Evolutionary conservation across 352 stramenopile species (phyloP), one percentile per base, ranked within the genome.

Genomic region (Phytopythium kandeliae): DNA sequence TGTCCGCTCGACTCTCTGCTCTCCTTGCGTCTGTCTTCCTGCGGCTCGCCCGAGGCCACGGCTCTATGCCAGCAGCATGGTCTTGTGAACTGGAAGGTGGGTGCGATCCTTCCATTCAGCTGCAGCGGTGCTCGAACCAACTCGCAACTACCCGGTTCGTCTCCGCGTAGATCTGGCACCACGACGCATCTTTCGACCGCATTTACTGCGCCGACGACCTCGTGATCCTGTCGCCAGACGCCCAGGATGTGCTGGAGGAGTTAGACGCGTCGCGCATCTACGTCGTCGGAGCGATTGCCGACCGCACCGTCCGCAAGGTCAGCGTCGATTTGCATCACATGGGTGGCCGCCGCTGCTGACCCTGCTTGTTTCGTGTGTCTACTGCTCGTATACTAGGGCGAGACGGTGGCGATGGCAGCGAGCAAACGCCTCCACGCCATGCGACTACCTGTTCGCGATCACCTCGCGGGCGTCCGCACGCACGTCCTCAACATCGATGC

Each of bases 201-300:
- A 40, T 89, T 17, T 92, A 89, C 34, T 15, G 45, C 4, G 24
- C 50, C n/a, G 24, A 74, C 8, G 43, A 85, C 33, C 54, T 96
- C 30, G 56, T 96, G 9, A 93, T 95, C 46, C 52, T 96, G 17
- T 93, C 83, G 1, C 86, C 87, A 5, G 87, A 96, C 50, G 81
- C 84, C n/a, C 55, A 74, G 0, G 71, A 88, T 21, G 63, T 88
- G 6, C 69, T 96, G 0, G 37, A 62, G 2, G 40, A 60, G 4
- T 33, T 96, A 6, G 64, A 91, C 49, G 58, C 65, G 19, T 34
- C 48, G 16, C 60, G 44, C 9, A 68, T 89, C 10, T 95, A 96
- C 57, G 69, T 95, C 36, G 60, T 96, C 36, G 84, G 84, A 25
- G 86, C 80, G 24, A 92, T 96, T 48, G 78, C 92, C 25, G 86